Percentiles rank a stretch among this genome's conserved stretches.
Conservation (phyloP, 495 filamentous ascomycete genomes). For the Sphaerosporella brunnea region DNA sequence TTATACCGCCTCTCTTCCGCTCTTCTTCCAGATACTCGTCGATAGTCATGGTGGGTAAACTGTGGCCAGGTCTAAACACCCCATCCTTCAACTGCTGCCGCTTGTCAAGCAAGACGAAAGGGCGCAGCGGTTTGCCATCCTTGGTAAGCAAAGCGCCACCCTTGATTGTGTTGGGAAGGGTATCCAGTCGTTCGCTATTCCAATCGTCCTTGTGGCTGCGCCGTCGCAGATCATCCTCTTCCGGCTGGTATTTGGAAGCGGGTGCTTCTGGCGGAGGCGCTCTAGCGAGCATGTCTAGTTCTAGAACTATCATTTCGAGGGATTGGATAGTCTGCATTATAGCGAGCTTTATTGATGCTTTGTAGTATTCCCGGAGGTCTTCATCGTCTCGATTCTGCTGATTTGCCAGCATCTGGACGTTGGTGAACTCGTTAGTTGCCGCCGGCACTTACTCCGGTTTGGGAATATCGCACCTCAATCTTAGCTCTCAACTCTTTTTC, state of each 20-base stretch:
- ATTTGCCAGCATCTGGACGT: neutral
- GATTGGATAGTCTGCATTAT: constrained; percentile 68
- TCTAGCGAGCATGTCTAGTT: constrained; percentile 61
- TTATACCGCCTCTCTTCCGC: constrained; percentile 64
- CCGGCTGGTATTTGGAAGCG: constrained; percentile 19
- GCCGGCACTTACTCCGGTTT: too few species aligned
- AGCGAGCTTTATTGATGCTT: constrained; percentile 52
- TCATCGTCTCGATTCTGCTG: constrained; percentile 47
- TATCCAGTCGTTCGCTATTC: constrained; percentile 64
- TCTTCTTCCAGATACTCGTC: constrained; percentile 97
- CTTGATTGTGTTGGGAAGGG: constrained; percentile 34
- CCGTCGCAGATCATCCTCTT: constrained; percentile 8
- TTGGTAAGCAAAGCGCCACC: constrained; percentile 61
- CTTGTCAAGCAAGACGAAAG: constrained; percentile 70
- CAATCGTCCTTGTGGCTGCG: constrained; percentile 30
- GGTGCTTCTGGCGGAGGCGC: constrained; percentile 38
- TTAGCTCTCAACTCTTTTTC: constrained; percentile 77
- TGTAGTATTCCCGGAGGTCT: constrained; percentile 55
- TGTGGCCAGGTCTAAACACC: constrained; percentile 82
- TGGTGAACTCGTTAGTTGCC: too few species aligned
- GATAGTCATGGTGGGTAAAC: constrained; percentile 89
- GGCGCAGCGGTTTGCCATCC: constrained; percentile 72
- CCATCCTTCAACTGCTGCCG: constrained; percentile 60
- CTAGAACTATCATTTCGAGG: constrained; percentile 66
- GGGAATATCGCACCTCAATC: constrained; percentile 51